Evolutionary conservation across 495 filamentous ascomycete species (phyloP), one percentile per base, ranked within the genome.

Genomic region (Tetracladium marchalianum): DNA sequence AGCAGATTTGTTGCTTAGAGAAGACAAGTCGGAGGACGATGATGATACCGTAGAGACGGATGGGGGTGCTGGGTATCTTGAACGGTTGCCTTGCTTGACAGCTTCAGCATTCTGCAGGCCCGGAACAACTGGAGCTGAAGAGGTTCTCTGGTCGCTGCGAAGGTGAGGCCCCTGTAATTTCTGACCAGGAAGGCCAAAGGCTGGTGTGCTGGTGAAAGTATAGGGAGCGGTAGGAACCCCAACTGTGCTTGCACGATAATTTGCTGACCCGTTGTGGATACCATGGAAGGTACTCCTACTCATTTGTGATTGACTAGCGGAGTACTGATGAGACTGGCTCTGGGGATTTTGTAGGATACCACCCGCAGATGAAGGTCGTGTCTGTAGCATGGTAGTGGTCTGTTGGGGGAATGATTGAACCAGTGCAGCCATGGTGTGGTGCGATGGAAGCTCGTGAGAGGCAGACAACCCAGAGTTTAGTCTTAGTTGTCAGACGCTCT

Each of bases 351-450:
- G 68, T 54, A 83, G 70, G 46, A 77, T 75, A 51, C 82, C 85
- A 19, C 82, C 80, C 34, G 84, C 76, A 34, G 87, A 82, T 49
- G 68, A 67, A 42, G 87, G 82, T 56, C 84, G 80, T 50, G 84
- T 76, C 61, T 88, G 85, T 52, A 94, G 81, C 77, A 90, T 81
- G 44, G 84, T 83, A 58, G 77, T 76, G 62, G 80, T 79, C 66
- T 87, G 85, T 67, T 85, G 78, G 56, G 87, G 83, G 62, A 90
- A 89, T 51, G 87, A 77, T 73, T 94, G 87, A 66, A 92, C 86
- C 69, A 94, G 76, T 66, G 87, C 86, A 70, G 87, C 87, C 87
- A 94, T 94, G 60, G 52, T 78, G 58, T 46, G 42, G 39, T 42
- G 43, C 38, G 41, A 31, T 13, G 24, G 35, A 41, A 17, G 41